phyloP scores from a whole-genome alignment of 129 eudicot species.

The Flaveria trinervia region DNA sequence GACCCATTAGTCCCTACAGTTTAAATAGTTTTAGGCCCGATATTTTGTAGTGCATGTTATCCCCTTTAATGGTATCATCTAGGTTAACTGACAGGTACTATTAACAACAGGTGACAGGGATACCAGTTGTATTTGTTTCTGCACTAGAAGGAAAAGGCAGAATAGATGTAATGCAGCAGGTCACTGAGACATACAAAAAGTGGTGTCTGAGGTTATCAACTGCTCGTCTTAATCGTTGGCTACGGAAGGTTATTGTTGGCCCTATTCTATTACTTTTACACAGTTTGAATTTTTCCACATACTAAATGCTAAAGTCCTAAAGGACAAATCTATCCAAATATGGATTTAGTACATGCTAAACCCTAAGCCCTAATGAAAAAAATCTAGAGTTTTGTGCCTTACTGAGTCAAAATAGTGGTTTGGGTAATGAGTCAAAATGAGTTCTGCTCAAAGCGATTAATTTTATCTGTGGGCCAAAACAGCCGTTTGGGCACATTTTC shows the following conservation, averaged over 20 bases:
- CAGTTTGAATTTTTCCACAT: background rate
- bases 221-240: constrained; percentile 92
- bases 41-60: background rate
- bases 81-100: too few relatives aligned
- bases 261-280: background rate
- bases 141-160: constrained; percentile 86
- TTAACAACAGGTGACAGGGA: constrained; percentile 75
- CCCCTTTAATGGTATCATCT: background rate
- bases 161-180: constrained; percentile 72
- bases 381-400: background rate
- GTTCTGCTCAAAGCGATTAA: background rate
- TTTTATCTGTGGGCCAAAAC: background rate
- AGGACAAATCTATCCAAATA: background rate
- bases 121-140: constrained; percentile 90
- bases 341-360: background rate
- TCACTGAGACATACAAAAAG: constrained; percentile 74
- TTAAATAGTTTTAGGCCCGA: background rate
- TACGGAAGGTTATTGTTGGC: constrained; percentile 62
- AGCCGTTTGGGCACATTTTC: too few relatives aligned
- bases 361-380: background rate
- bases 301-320: background rate
- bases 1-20: too few relatives aligned
- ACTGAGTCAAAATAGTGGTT: background rate
- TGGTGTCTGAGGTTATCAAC: constrained; percentile 94
- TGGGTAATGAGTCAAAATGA: background rate